phyloP scores from a whole-genome alignment of 2,329 filamentous ascomycete genomes.

The Thyridium curvatum region DNA sequence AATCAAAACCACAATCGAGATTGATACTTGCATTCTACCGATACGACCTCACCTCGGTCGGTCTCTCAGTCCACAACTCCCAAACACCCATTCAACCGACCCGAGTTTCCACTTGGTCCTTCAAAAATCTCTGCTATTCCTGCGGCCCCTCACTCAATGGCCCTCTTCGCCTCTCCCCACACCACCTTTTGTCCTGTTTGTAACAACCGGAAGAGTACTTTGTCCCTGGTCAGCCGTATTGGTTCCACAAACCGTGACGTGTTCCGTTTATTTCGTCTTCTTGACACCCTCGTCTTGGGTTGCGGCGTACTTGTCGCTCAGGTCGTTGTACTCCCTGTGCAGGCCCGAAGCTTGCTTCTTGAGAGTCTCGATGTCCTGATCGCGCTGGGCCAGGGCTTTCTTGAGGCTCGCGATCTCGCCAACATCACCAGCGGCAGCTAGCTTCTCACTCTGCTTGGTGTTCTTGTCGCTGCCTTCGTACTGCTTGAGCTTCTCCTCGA shows the following conservation, averaged over 20 bases:
- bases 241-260: too few relatives aligned
- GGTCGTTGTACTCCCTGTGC: slow-evolving; percentile 75
- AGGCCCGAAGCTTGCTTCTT: slow-evolving; percentile 90
- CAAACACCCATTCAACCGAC: too few relatives aligned
- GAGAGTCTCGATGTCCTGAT: slow-evolving; percentile 75
- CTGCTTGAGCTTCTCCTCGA: slow-evolving; percentile 85
- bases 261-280: slow-evolving; percentile 46
- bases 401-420: slow-evolving; percentile 67
- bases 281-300: slow-evolving; percentile 46
- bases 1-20: too few relatives aligned
- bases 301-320: slow-evolving; percentile 74
- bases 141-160: too few relatives aligned
- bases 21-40: too few relatives aligned
- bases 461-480: slow-evolving; percentile 61
- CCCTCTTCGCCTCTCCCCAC: too few relatives aligned
- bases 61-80: slow-evolving; percentile 1
- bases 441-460: slow-evolving; percentile 64
- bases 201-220: too few relatives aligned
- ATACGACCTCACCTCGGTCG: neutral
- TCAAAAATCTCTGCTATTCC: too few relatives aligned
- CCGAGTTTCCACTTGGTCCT: too few relatives aligned
- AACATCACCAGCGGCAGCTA: slow-evolving; percentile 65
- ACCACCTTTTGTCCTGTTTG: too few relatives aligned
- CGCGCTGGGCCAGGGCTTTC: slow-evolving; percentile 70
- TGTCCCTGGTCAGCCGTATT: too few relatives aligned